A percentile compares a stretch with the other conserved stretches of the same genome.
Evolutionary conservation across 2,329 filamentous ascomycete species (phyloP).

Genomic region (Ophiosphaerella narmari): DNA sequence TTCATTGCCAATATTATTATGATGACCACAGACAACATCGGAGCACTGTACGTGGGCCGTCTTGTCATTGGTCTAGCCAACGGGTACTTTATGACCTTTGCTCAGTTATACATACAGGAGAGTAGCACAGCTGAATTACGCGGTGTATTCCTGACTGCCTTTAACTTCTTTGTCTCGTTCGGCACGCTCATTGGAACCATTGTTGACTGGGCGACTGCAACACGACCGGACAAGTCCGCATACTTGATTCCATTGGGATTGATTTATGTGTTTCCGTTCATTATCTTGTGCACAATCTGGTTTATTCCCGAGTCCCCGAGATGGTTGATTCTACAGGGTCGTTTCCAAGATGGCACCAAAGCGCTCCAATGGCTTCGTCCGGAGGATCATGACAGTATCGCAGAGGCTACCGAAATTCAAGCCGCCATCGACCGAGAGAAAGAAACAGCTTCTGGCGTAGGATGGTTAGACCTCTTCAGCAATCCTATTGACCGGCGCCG

Average conservation of each 20-base stretch:
- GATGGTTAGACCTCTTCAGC: conserved; percentile 44
- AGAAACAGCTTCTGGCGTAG: conserved; percentile 31
- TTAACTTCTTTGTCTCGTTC: conserved; percentile 56
- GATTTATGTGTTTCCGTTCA: conserved; percentile 53
- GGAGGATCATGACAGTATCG: conserved; percentile 46
- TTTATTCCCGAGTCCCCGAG: conserved; percentile 40
- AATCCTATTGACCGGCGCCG: conserved; percentile 42
- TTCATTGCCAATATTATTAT: conserved; percentile 60
- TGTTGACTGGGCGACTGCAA: conserved; percentile 56
- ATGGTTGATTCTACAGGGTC: conserved; percentile 40
- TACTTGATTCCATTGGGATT: conserved; percentile 58
- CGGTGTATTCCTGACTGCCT: conserved; percentile 54
- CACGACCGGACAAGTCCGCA: conserved; percentile 36
- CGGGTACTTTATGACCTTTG: conserved; percentile 62
- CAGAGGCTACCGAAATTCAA: conserved; percentile 36
- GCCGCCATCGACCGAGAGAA: conserved; percentile 42
- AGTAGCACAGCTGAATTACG: conserved; percentile 56
- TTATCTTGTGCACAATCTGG: conserved; percentile 49
- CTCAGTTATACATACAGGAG: conserved; percentile 58
- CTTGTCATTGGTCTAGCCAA: conserved; percentile 62
- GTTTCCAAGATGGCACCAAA: conserved; percentile 42
- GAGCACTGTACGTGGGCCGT: conserved; percentile 59
- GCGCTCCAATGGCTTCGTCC: conserved; percentile 45
- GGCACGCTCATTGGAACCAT: conserved; percentile 54
- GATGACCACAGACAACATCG: conserved; percentile 61